Conservation (phyloP, 2,329 filamentous ascomycete species). For the Scorias spongiosa region DNA sequence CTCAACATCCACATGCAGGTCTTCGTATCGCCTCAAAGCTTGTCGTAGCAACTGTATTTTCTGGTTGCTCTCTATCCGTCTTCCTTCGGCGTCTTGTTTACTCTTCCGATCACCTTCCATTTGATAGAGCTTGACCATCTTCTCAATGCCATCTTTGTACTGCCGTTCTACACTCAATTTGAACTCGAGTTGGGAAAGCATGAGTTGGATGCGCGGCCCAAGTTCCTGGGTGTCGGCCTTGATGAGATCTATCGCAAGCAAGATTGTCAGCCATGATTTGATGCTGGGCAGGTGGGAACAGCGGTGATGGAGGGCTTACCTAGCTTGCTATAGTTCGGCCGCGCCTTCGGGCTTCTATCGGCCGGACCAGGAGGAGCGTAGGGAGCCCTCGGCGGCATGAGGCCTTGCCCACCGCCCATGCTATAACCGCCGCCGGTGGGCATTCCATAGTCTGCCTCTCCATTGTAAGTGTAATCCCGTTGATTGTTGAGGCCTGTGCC, state of each 20-base stretch:
- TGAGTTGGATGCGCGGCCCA: conserved; percentile 93
- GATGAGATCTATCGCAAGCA: conserved; percentile 57
- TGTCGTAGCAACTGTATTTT: conserved; percentile 95
- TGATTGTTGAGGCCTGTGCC: conserved; percentile 37
- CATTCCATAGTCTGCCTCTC: conserved; percentile 50
- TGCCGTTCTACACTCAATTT: conserved; percentile 98
- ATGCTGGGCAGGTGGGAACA: no score
- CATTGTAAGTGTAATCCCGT: conserved; percentile 31
- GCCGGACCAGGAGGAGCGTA: conserved; percentile 59
- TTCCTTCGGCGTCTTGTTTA: conserved; percentile 76
- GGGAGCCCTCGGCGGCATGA: conserved; percentile 69
- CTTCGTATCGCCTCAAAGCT: conserved; percentile 90
- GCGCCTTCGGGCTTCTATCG: conserved; percentile 52
- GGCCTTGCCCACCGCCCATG: conserved; percentile 49
- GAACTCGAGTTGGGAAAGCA: conserved; percentile 97
- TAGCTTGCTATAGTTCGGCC: conserved; percentile 90
- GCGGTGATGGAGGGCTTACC: conserved; percentile 40
- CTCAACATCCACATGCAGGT: conserved; percentile 78
- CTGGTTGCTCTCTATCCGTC: conserved; percentile 87
- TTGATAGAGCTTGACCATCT: conserved; percentile 95
- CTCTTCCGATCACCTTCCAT: conserved; percentile 97
- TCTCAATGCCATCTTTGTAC: conserved; percentile 96
- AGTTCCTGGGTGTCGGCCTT: conserved; percentile 96
- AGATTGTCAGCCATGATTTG: no score
- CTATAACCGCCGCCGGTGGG: conserved; percentile 38